Evolutionary conservation across 2,329 filamentous ascomycete species (phyloP), one percentile per base, ranked within the genome.

Genomic region (Myriosclerotinia duriaeana): DNA sequence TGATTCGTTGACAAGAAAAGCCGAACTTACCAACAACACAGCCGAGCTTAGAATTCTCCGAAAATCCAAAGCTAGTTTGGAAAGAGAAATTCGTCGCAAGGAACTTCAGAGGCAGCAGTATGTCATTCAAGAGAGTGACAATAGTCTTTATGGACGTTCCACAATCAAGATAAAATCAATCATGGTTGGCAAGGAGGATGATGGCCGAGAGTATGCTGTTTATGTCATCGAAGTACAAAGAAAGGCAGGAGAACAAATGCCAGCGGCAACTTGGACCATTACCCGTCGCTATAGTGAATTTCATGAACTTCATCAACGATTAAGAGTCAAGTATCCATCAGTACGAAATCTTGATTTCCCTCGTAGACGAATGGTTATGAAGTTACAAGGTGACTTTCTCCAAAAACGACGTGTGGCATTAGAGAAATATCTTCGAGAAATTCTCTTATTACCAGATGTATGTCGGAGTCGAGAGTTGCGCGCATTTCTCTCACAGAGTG

Each of bases 31-130:
- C 1, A 99, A 99, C 77, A 99, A 99, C 75, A 93, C 90, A 17
- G 92, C 94, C 1, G 95, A 99, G 77, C 78, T 99, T 63, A 86
- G 95, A 44, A 98, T 99, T 69, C 78, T 99, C 61, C 88, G 90
- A 65, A 99, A 99, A 77, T 97, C 93, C 0, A 97, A 95, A 77
- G 89, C 93, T 42, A 99, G 95, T 77, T 80, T 99, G 66, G 91
- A 96, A 74, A 85, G 95, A 71, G 95, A 99, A 77, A 93, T 98
- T 65, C 87, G 92, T 66, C 88, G 93, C 44, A 99, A 98, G 76
- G 94, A 98, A 78, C 85, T 99, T 74, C 95, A 99, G 77, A 86
- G 93, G 63, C 95, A 97, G 77, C 96, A 99, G 76, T 99, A 99
- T 73, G 92, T 96, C 55, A 88, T 98, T 9, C 95, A 99, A 78